Base-by-base conservation (phyloP, 1,284 basidiomycete genomes). In the Entoloma clypeatum region DNA sequence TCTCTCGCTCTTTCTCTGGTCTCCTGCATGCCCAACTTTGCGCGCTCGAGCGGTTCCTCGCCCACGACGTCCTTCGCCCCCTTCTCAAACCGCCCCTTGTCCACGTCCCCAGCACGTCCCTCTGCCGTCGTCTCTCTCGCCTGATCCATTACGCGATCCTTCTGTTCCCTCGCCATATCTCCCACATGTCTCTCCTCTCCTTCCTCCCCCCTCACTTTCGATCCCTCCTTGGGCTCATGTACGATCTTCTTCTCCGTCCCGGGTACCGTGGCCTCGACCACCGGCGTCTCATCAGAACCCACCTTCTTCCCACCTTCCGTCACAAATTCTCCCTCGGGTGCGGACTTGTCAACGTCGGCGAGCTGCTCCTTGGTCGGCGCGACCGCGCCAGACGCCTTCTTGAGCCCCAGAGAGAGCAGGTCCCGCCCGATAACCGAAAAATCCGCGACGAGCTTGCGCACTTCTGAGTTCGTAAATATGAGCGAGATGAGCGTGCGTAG, bases 391-490 rank as follows among this genome's bases (percentile, higher is more conserved):
- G 89, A 87, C 7, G 77, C 84, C 62, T 92, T 88, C 52, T 71
- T 62, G 1, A 88, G 86, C 19, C 79, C 80, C 36, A 79, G 81
- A 13, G 90, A 81, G 48, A 95, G 82, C 43, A 96, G 70, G 64
- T 95, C 91, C 41, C 92, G 86, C 0, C 89, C 91, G 44, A 94
- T 81, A 49, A 90, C 61, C 19, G 81, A 80, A 52, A 91, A 79
- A 64, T 95, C 92, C 24, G 77, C 77, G 41, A 92, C 62, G 38
- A 94, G 81, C 64, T 96, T 96, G 58, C 92, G 86, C 26, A 89
- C 84, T 67, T 96, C 93, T 1, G 83, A 84, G 68, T 95, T 96
- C 60, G 92, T 94, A 51, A 91, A 71, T 55, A 96, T 74, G 52
- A 96, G 83, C 16, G 76, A 77, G 39, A 87, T 66, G 36, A 96